These are phyloP conservation scores for Prinsepia uniflora DNA, from an alignment of 306 rosid species.

Conservation along the genomic window DNA sequence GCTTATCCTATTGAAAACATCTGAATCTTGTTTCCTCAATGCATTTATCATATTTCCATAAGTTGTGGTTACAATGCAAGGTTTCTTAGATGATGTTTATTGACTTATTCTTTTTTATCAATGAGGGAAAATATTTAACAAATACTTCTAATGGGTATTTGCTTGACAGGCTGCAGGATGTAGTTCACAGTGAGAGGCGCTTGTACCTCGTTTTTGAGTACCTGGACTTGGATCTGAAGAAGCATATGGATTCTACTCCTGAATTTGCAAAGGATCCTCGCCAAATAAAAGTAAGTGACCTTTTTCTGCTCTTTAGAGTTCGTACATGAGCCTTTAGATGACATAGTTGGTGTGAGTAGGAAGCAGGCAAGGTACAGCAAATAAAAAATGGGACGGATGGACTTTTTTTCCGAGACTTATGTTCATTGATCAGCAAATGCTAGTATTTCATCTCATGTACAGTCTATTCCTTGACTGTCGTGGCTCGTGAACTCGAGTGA, in stretches of 20 bases:
- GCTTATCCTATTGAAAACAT: background rate
- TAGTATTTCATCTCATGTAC: background rate
- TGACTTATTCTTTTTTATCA: background rate
- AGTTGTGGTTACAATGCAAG: background rate
- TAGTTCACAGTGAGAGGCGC: slow-evolving; percentile 89
- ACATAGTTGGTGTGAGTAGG: background rate
- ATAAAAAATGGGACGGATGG: too few relatives aligned
- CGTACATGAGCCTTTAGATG: background rate
- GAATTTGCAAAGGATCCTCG: slow-evolving; percentile 79
- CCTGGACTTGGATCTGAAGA: slow-evolving; percentile 95
- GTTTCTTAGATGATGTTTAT: background rate
- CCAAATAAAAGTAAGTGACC: slow-evolving; percentile 68
- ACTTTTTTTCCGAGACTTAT: too few relatives aligned
- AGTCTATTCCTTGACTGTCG: background rate
- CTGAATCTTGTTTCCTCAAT: background rate
- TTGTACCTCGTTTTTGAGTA: slow-evolving; percentile 93
- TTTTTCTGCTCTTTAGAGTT: slow-evolving; percentile 6
- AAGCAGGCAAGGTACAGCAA: too few relatives aligned
- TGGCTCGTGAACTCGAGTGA: background rate
- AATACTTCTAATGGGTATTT: slow-evolving; percentile 25
- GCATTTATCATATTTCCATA: background rate
- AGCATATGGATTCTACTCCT: slow-evolving; percentile 96
- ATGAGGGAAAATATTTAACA: background rate
- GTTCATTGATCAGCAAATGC: background rate
- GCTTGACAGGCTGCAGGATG: slow-evolving; percentile 78